Percentiles rank a stretch among this genome's conserved stretches.
Evolutionary conservation across 257 asterid species (phyloP).

Genomic region (Catharanthus roseus): DNA sequence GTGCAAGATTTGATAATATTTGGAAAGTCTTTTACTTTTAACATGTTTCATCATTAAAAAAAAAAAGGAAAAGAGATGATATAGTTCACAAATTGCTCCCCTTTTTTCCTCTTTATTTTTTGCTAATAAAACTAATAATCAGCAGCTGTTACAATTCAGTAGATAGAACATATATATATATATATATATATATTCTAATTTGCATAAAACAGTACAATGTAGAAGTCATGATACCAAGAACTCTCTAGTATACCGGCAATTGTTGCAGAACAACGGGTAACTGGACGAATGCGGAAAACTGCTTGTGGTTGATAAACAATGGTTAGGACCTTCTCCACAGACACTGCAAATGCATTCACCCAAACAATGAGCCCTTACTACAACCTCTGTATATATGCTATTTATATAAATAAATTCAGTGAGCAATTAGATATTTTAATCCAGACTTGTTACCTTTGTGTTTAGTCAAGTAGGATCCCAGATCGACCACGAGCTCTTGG

Average conservation of each 20-base stretch:
- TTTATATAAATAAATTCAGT: not conserved
- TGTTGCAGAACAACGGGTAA: slow-evolving; percentile 92
- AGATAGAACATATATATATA: too few relatives aligned
- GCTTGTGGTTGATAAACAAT: slow-evolving; percentile 96
- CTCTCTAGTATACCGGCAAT: slow-evolving; percentile 55
- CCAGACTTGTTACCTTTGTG: slow-evolving; percentile 49
- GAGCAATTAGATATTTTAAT: not conserved
- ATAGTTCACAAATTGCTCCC: not conserved
- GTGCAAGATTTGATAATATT: not conserved
- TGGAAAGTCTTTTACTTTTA: not conserved
- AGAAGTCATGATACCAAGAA: slow-evolving; percentile 8
- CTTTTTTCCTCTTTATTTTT: not conserved
- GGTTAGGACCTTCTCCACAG: slow-evolving; percentile 83
- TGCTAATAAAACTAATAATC: not conserved
- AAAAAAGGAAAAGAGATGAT: not conserved
- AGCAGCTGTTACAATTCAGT: not conserved
- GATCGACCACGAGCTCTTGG: slow-evolving; percentile 74
- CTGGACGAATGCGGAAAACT: slow-evolving; percentile 90
- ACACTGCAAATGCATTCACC: slow-evolving; percentile 51
- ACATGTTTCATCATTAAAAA: not conserved
- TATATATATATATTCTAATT: not conserved
- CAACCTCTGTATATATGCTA: not conserved
- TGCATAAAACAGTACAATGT: not conserved
- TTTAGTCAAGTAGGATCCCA: slow-evolving; percentile 66
- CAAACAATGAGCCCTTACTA: not conserved